These are phyloP conservation scores for Sphaerulina musiva DNA, from an alignment of 2,329 filamentous ascomycete genomes.

Conservation along the genomic window DNA sequence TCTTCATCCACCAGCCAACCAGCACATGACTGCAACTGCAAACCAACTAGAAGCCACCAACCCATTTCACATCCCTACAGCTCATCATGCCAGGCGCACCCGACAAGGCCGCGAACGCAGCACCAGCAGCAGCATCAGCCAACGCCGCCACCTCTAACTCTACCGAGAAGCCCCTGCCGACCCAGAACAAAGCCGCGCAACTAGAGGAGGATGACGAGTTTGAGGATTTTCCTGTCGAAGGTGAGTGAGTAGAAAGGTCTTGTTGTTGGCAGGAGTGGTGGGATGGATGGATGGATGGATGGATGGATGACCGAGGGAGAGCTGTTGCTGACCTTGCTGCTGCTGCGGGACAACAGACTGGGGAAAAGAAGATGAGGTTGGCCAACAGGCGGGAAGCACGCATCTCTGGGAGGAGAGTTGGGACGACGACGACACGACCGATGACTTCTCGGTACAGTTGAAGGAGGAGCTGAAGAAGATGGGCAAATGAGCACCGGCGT, in stretches of 20 bases:
- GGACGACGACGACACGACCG: slow-evolving; percentile 96
- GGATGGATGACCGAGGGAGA: too few relatives aligned
- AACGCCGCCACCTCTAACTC: slow-evolving; percentile 33
- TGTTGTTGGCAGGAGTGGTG: too few relatives aligned
- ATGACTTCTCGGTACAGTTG: slow-evolving; percentile 91
- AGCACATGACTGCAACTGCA: not conserved
- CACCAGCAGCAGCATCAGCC: slow-evolving; percentile 38
- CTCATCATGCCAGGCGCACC: slow-evolving; percentile 7
- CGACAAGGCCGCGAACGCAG: slow-evolving; percentile 21
- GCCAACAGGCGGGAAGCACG: slow-evolving; percentile 53
- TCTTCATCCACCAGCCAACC: not conserved
- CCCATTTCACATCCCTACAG: not conserved
- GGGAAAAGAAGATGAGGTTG: slow-evolving; percentile 77
- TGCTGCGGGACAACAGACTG: slow-evolving; percentile 59
- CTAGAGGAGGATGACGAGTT: slow-evolving; percentile 98
- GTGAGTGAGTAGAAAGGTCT: slow-evolving; percentile 42
- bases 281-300: too few relatives aligned
- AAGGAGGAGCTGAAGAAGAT: slow-evolving; percentile 96
- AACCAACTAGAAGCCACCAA: not conserved
- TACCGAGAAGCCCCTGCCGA: slow-evolving; percentile 45
- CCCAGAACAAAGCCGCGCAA: slow-evolving; percentile 56
- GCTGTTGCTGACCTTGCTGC: too few relatives aligned
- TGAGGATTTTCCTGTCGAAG: slow-evolving; percentile 95
- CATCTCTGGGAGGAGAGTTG: slow-evolving; percentile 99
- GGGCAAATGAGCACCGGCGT: slow-evolving; percentile 47